Conservation (phyloP, 2,329 filamentous ascomycete species). For the Tolypocladium endophyticum region DNA sequence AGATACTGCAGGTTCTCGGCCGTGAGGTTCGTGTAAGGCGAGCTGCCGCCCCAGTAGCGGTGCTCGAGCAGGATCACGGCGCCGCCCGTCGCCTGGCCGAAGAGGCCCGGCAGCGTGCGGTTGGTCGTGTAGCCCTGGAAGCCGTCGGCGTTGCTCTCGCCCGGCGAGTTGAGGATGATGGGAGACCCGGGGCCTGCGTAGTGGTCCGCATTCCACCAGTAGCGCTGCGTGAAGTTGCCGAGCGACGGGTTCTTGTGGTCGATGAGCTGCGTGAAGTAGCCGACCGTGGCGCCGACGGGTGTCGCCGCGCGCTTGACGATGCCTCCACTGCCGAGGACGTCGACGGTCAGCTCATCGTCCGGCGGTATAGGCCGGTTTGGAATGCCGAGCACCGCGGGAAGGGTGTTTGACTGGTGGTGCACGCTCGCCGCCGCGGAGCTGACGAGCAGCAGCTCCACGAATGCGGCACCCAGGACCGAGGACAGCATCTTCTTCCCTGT, state of each 20-base stretch:
- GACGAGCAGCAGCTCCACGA: conserved; percentile 1
- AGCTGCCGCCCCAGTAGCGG: conserved; percentile 69
- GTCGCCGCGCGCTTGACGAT: neutral
- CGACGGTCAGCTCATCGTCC: neutral
- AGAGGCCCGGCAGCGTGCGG: conserved; percentile 54
- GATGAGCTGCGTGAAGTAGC: conserved; percentile 41
- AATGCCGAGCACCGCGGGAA: neutral
- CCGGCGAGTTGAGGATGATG: conserved; percentile 56
- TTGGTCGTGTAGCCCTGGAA: conserved; percentile 60
- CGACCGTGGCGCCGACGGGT: neutral
- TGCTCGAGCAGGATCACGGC: conserved; percentile 72
- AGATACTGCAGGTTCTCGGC: conserved; percentile 63
- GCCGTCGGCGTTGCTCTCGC: conserved; percentile 50
- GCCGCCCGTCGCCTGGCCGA: conserved; percentile 57
- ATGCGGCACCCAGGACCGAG: neutral
- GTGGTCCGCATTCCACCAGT: conserved; percentile 68
- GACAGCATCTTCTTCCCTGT: neutral
- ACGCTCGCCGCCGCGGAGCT: neutral
- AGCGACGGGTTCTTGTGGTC: conserved; percentile 46
- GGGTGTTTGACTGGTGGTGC: too few species aligned
- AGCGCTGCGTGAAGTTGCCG: conserved; percentile 57
- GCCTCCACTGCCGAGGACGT: neutral
- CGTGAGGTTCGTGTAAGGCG: conserved; percentile 51
- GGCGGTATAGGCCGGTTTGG: neutral
- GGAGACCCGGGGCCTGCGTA: conserved; percentile 69